Evolutionary conservation across 495 filamentous ascomycete genomes (phyloP), one percentile per base, ranked within the genome.

Genomic region (Daldinia concentrica): DNA sequence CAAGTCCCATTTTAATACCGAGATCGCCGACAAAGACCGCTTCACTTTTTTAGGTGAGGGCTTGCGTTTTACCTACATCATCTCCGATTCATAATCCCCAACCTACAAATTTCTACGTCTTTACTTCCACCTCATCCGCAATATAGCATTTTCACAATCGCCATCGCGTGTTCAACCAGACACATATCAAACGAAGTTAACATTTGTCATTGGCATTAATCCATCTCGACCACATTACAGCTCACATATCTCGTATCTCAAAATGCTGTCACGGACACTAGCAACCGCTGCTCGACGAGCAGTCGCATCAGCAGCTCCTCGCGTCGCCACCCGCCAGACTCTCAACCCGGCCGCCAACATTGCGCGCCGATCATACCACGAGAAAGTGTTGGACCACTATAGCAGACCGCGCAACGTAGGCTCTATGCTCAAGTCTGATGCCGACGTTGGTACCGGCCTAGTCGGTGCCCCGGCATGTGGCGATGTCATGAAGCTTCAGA

Each of bases 401-500:
- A 91, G 88, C 76, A 89, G 89, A 71, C 95, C 95, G 45, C 91
- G 95, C 51, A 98, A 98, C 80, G 95, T 98, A 68, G 96, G 96
- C 36, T 94, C 92, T 55, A 90, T 99, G 86, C 82, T 89, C 75
- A 97, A 97, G 84, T 89, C 87, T 60, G 92, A 95, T 74, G 79
- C 81, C 51, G 92, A 95, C 64, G 94, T 99, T n/a, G 96, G 95
- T 66, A 98, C 96, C 6, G 96, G 96, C 5, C 90, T 99, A 50
- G 96, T 99, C 54, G 95, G 95, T 61, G 95, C 95, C n/a, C 94
- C 94, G 54, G 92, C 91, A 17, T 88, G 92, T 79, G 95, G 95
- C 81, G 95, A 98, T 81, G 95, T 98, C 71, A 99, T 99, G 92
- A 97, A 97, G 80, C 89, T 99, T 45, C 94, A 99, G 84, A 99